phyloP scores from a whole-genome alignment of 139 green algal species.

The Tetraselmis striata region DNA sequence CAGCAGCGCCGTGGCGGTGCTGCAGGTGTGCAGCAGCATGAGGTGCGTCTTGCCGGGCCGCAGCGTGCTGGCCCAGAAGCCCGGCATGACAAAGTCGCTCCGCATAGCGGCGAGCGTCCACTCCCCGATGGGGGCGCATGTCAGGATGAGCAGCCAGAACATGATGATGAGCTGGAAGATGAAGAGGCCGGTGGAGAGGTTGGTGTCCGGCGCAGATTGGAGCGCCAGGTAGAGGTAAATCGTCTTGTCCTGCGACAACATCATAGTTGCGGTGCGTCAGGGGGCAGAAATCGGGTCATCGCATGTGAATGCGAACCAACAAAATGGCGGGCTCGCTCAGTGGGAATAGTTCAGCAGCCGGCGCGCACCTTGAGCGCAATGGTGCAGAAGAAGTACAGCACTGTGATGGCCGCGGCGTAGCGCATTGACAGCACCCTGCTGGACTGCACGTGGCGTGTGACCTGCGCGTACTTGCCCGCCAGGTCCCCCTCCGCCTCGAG shows the following conservation, averaged over 20 bases:
- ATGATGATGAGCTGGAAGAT: background rate
- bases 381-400: background rate
- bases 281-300: too few species aligned
- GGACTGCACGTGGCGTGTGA: background rate
- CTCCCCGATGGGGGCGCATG: background rate
- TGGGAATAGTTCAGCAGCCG: too few species aligned
- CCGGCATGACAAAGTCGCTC: background rate
- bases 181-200: background rate
- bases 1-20: background rate
- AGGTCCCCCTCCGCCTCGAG: background rate
- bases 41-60: background rate
- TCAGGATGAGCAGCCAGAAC: background rate
- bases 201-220: background rate
- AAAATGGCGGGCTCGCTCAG: too few species aligned
- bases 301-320: too few species aligned
- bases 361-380: background rate
- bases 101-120: background rate
- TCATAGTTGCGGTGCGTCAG: too few species aligned
- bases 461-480: background rate
- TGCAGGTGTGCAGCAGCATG: background rate
- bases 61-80: background rate
- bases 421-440: background rate
- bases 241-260: background rate
- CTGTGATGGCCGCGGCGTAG: background rate
- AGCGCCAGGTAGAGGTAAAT: background rate